Evolutionary conservation across 169 alveolate genomes (phyloP), one percentile per base, ranked within the genome.

Genomic region (Cyclospora cayetanensis): DNA sequence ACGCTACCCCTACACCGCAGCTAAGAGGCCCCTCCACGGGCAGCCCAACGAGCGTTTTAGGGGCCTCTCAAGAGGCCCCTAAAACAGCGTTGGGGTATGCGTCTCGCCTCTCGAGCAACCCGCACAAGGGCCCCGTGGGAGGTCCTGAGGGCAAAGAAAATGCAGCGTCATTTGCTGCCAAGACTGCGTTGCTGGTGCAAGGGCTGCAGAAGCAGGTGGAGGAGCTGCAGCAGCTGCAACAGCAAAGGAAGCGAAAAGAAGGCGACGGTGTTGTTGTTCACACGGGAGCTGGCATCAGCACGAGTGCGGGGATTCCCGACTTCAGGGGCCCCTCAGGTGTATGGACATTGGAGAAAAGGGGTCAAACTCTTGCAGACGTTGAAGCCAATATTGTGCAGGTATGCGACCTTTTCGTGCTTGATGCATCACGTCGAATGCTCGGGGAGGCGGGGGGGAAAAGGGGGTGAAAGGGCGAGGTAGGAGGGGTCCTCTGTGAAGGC

Each of bases 261-360:
- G 50, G 39, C 25, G 22, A 9, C 43, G 88, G 85, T n/a, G 50
- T 55, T 18, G 29, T 63, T n/a, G 93, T 39, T 63, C 93, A 74
- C 65, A 70, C 90, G 2, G 93, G 90, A 5, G 90, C 93, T 1
- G 93, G 93, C 66, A 31, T 88, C 29, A 60, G 86, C 39, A 88
- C 93, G 12, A 88, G 93, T 50, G 77, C 85, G 29, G 93, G 93
- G 29, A 88, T 88, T 35, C 89, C 86, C 41, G 93, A 88, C 53
- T 88, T 88, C 42, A 88, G 93, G n/a, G 93, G 93, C n/a, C 93
- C 93, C 18, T 37, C 87, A 55, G 93, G 93, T 46, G 93, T 70
- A 20, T 88, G 93, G 93, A 88, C 93, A 27, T 89, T 88, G 31
- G 93, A 88, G 52, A 74, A 87, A 41, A 22, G 46, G 18, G 82